phyloP scores from a whole-genome alignment of 371 early-diverging fungal genomes.

The Mucor racemosus region DNA sequence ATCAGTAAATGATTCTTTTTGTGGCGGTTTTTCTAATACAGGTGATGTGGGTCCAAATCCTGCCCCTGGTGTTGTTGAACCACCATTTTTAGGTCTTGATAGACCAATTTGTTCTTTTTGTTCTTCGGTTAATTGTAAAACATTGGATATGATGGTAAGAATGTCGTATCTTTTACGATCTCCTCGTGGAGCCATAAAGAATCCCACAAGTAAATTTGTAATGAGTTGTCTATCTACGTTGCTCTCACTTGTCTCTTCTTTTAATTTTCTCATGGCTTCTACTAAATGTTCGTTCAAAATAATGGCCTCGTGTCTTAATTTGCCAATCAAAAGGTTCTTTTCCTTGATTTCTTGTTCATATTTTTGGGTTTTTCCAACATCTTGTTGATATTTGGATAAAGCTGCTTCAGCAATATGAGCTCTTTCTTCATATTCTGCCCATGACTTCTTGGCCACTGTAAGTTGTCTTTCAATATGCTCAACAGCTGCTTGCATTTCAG shows the following conservation, averaged over 20 bases:
- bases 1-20: constrained; percentile 79
- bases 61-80: neutral
- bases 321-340: constrained; percentile 76
- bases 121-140: constrained; percentile 84
- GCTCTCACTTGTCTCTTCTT: constrained; percentile 76
- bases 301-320: constrained; percentile 82
- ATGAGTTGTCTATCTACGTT: constrained; percentile 88
- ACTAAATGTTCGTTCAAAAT: constrained; percentile 83
- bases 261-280: constrained; percentile 85
- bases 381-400: constrained; percentile 61
- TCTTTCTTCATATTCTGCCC: constrained; percentile 64
- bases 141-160: constrained; percentile 84
- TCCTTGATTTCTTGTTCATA: constrained; percentile 78
- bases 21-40: constrained; percentile 35
- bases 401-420: constrained; percentile 65
- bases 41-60: constrained; percentile 25
- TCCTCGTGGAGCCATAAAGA: constrained; percentile 82
- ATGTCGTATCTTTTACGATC: constrained; percentile 91
- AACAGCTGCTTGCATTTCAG: constrained; percentile 80
- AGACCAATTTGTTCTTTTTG: constrained; percentile 88
- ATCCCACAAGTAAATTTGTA: constrained; percentile 85
- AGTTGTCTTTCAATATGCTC: constrained; percentile 70
- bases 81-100: constrained; percentile 52
- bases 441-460: constrained; percentile 50
- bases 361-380: constrained; percentile 63